phyloP scores from a whole-genome alignment of 305 asterid species.

The Fraxinus paxiana region DNA sequence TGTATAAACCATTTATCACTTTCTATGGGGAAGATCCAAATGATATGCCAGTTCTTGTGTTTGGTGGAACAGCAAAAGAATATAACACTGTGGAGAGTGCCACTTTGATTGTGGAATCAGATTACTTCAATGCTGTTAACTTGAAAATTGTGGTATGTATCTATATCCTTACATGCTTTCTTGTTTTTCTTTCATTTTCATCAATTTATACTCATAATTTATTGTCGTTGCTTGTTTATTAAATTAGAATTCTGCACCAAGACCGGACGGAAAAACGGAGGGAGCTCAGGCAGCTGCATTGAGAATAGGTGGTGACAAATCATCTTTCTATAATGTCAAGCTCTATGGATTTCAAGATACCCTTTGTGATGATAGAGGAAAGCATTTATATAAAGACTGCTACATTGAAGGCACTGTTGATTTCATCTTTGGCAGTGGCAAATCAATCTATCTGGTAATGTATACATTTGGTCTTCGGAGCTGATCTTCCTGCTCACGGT shows the following conservation, averaged over 20 bases:
- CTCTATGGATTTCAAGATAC: slow-evolving; percentile 83
- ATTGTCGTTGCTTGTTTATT: not conserved
- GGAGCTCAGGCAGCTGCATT: slow-evolving; percentile 63
- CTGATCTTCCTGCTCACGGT: too few relatives aligned
- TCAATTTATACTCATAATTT: not conserved
- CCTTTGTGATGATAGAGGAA: slow-evolving; percentile 55
- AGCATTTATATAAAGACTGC: slow-evolving; percentile 71
- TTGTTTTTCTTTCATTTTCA: not conserved
- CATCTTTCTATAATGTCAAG: slow-evolving; percentile 59
- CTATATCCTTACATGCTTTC: not conserved
- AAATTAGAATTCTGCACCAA: slow-evolving; percentile 61
- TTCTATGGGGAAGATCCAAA: slow-evolving; percentile 57
- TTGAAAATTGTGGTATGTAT: slow-evolving; percentile 42
- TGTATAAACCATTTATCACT: slow-evolving; percentile 46
- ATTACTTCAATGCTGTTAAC: slow-evolving; percentile 53
- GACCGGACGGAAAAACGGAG: slow-evolving; percentile 44
- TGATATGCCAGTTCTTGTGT: slow-evolving; percentile 38
- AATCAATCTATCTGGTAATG: slow-evolving; percentile 59
- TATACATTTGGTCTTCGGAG: not conserved
- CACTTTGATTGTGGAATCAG: slow-evolving; percentile 47
- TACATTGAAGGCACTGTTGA: slow-evolving; percentile 82
- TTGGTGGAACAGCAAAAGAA: slow-evolving; percentile 40
- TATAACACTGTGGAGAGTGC: slow-evolving; percentile 54
- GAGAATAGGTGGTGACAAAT: slow-evolving; percentile 52
- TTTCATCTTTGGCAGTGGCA: slow-evolving; percentile 73